These are phyloP conservation scores for Mayamaea pseudoterrestris DNA, from an alignment of 108 stramenopile genomes.

Conservation along the genomic window DNA sequence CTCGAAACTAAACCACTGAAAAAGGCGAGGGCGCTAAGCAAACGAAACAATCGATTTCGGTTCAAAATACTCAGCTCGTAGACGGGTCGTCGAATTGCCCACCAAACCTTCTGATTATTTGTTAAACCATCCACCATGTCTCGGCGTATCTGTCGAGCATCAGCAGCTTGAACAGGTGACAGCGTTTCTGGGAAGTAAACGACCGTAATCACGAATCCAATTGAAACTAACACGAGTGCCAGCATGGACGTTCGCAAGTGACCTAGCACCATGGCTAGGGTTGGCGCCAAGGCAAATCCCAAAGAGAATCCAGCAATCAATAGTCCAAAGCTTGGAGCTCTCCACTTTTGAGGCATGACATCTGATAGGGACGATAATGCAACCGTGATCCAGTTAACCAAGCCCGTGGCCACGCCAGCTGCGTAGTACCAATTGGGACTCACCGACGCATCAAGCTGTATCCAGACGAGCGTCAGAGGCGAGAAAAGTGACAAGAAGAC, in stretches of 20 bases:
- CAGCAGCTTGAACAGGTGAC: constrained; percentile 30
- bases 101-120: neutral
- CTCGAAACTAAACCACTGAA: constrained; percentile 53
- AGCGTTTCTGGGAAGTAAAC: constrained; percentile 64
- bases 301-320: constrained; percentile 60
- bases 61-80: constrained; percentile 70
- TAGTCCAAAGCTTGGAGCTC: constrained; percentile 66
- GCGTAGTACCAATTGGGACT: constrained; percentile 56
- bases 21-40: constrained; percentile 60
- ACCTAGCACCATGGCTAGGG: constrained; percentile 39
- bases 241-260: constrained; percentile 44
- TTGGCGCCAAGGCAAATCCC: constrained; percentile 52
- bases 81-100: constrained; percentile 28
- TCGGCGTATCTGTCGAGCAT: constrained; percentile 13
- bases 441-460: constrained; percentile 37
- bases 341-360: constrained; percentile 58
- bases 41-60: constrained; percentile 56
- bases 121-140: constrained; percentile 1
- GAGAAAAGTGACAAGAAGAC: constrained; percentile 33
- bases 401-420: constrained; percentile 30
- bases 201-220: constrained; percentile 35
- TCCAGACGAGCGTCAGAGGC: constrained; percentile 37
- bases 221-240: constrained; percentile 22
- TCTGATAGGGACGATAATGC: constrained; percentile 60
- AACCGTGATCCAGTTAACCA: constrained; percentile 62